Conservation (phyloP, 176 grass and related monocot genomes). For the Rhynchospora breviuscula region DNA sequence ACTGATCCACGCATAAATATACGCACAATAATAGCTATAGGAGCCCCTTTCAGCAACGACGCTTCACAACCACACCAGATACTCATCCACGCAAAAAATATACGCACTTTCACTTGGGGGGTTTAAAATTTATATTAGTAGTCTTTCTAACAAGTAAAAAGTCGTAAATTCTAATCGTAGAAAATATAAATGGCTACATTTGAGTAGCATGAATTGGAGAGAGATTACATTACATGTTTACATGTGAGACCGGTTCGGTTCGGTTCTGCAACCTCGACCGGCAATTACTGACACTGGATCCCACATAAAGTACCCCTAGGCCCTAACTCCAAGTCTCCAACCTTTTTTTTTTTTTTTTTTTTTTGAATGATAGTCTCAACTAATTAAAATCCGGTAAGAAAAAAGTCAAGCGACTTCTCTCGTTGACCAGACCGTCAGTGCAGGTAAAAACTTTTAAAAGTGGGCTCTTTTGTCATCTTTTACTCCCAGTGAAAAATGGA, state of each 20-base stretch:
- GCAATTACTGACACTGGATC: background rate
- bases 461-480: background rate
- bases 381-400: background rate
- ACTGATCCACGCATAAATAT: no score
- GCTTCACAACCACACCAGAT: no score
- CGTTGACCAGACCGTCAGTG: background rate
- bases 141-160: background rate
- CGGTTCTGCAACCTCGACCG: background rate
- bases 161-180: background rate
- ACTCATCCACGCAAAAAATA: background rate
- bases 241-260: background rate
- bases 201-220: background rate
- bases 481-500: background rate
- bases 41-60: background rate
- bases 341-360: no score
- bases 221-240: background rate
- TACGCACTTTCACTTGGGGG: background rate
- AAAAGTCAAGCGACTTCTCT: background rate
- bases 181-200: background rate
- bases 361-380: no score
- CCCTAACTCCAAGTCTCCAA: no score
- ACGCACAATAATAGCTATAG: conserved; percentile 2
- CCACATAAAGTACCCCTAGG: background rate
- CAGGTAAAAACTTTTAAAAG: no score
- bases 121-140: background rate